Percentiles rank a stretch among this genome's conserved stretches.
phyloP scores from a whole-genome alignment of 306 rosid species.

The Vigna angularis region DNA sequence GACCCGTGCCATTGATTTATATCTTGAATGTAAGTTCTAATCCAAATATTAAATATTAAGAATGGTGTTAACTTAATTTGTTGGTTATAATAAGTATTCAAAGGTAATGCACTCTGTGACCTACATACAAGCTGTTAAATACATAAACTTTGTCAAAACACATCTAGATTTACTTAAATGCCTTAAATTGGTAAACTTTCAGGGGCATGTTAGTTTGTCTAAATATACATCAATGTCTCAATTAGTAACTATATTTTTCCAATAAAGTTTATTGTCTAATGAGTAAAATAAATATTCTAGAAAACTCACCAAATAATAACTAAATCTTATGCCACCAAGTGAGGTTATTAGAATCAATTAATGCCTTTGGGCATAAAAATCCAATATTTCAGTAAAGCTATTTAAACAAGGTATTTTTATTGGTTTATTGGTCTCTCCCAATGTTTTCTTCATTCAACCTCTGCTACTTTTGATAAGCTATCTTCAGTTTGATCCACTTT shows the following conservation, averaged over 20 bases:
- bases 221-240: background rate
- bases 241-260: background rate
- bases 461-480: too few species aligned
- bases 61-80: conserved; percentile 11
- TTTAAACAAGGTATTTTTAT: too few species aligned
- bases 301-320: background rate
- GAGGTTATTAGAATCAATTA: background rate
- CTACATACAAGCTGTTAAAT: too few species aligned
- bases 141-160: too few species aligned
- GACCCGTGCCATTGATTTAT: conserved; percentile 87
- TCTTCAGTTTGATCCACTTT: too few species aligned
- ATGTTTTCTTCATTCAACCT: too few species aligned
- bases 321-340: background rate
- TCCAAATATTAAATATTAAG: conserved; percentile 22
- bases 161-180: background rate
- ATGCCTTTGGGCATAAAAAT: background rate
- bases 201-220: background rate
- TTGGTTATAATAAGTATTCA: conserved; percentile 13
- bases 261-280: background rate
- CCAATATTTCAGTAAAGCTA: background rate
- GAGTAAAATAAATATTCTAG: background rate
- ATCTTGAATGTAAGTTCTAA: conserved; percentile 82
- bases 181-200: background rate
- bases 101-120: too few species aligned
- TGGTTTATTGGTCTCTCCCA: too few species aligned